Conservation (phyloP, 805 yeast genomes). For the Ogataea glucozyma region DNA sequence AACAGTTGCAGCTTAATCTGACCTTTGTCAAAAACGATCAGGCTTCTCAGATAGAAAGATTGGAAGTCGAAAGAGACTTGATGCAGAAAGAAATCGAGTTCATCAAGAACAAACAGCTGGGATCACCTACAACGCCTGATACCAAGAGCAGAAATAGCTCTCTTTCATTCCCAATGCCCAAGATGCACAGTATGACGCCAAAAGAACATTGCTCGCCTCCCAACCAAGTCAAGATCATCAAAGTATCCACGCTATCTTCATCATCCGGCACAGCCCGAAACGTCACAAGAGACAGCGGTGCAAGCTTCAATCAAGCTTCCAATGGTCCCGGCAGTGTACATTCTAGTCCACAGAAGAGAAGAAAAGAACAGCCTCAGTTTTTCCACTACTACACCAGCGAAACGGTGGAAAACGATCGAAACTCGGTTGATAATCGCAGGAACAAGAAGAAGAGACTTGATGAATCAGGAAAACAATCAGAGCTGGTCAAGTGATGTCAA, state of each 20-base stretch:
- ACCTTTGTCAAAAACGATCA: constrained; percentile 21
- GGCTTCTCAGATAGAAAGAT: constrained; percentile 22
- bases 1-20: constrained; percentile 20
- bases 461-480: too few species aligned
- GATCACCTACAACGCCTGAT: background rate
- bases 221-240: constrained; percentile 18
- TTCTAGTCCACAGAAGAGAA: constrained; percentile 9
- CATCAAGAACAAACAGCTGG: constrained; percentile 17
- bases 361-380: constrained; percentile 22
- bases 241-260: constrained; percentile 6
- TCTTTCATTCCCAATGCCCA: constrained; percentile 7
- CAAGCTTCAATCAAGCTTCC: too few species aligned
- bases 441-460: constrained; percentile 20
- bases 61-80: constrained; percentile 28
- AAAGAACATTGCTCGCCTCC: constrained; percentile 11
- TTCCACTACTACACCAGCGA: constrained; percentile 27
- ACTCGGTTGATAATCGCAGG: constrained; percentile 24
- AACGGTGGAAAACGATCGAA: constrained; percentile 16
- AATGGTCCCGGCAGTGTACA: too few species aligned
- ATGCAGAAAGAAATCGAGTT: constrained; percentile 28
- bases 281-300: background rate
- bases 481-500: too few species aligned
- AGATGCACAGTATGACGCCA: constrained; percentile 14
- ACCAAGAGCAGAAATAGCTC: background rate
- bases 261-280: constrained; percentile 6